Evolutionary conservation across 2,329 filamentous ascomycete genomes (phyloP), one percentile per base, ranked within the genome.

Genomic region (Podosphaera fusca): DNA sequence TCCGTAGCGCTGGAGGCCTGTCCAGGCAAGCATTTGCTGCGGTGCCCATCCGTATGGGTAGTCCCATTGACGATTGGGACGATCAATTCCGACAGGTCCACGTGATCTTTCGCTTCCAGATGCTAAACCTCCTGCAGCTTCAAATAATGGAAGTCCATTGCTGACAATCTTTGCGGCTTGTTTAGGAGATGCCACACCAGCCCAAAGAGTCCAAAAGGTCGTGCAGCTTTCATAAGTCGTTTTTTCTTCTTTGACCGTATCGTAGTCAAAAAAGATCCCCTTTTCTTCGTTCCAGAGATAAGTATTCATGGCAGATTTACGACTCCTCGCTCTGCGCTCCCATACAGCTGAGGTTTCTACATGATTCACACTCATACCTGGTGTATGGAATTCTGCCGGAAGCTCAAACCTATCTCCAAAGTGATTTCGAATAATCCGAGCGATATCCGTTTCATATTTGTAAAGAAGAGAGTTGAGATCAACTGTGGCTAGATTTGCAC

Each of bases 41-140:
- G 92, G 92, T 57, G 92, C 92, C 92, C 92, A 98, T 59, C 92
- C 92, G 67, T 92, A 96, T 0, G 92, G 92, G 68, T 88, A 96
- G 69, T 98, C 92, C 92, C 92, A 98, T 69, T 98, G 92, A 63
- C 92, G 81, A 69, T 95, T 96, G 6, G 92, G 92, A 53, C 90
- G 79, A 63, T 89, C 80, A 46, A 95, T 70, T 10, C 85, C 82
- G 60, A 95, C 74, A 36, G 75, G 73, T 46, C 92, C 92, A 50
- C 92, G 85, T 57, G 87, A 95, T 69, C 88, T 80, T 67, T 95
- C 82, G 0, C 90, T 95, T 56, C 90, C 90, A 0, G 89, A 90
- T 1, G 94, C 77, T 29, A 98, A 75, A 6, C 92, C 92, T 36
- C 92, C 92, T 59, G 83, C 83, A 1, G 79, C 85, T 70, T 98